Evolutionary conservation across 306 rosid genomes (phyloP).

Genomic region (Quercus bicolor): DNA sequence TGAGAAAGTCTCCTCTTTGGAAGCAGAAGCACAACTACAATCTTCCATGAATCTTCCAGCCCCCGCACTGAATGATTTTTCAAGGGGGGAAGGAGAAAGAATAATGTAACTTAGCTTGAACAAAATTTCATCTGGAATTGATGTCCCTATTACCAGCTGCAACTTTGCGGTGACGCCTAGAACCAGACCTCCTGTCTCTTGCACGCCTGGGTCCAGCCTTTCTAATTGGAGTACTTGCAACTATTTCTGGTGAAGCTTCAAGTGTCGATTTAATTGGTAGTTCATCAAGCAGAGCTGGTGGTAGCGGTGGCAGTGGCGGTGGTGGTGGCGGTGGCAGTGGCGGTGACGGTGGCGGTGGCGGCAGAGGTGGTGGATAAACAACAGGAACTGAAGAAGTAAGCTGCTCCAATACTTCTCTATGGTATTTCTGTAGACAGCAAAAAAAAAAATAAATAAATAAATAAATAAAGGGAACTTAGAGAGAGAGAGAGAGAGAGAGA

Average conservation of each 20-base stretch:
- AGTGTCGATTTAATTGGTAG: constrained; percentile 11
- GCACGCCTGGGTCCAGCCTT: constrained; percentile 49
- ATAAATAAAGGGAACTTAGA: not conserved
- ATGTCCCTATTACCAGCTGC: constrained; percentile 42
- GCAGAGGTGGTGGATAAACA: constrained; percentile 40
- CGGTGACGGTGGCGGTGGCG: constrained; percentile 23
- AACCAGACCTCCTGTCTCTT: constrained; percentile 58
- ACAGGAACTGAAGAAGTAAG: constrained; percentile 38
- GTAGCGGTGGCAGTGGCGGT: constrained; percentile 24
- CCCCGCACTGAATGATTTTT: constrained; percentile 30
- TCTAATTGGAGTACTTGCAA: constrained; percentile 29
- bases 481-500: not conserved
- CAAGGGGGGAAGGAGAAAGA: constrained; percentile 33
- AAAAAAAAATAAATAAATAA: not conserved
- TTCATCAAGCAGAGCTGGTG: constrained; percentile 7
- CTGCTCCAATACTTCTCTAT: constrained; percentile 48
- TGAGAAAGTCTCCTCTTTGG: constrained; percentile 29
- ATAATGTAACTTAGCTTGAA: constrained; percentile 26
- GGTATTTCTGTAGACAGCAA: constrained; percentile 66
- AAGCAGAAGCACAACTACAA: constrained; percentile 35
- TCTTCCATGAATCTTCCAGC: constrained; percentile 43
- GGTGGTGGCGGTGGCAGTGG: constrained; percentile 25
- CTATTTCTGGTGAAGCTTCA: constrained; percentile 30
- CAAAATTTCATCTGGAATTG: constrained; percentile 45
- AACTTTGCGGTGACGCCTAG: constrained; percentile 74